Base-by-base conservation (phyloP, 257 asterid species). In the Nicotiana knightiana region DNA sequence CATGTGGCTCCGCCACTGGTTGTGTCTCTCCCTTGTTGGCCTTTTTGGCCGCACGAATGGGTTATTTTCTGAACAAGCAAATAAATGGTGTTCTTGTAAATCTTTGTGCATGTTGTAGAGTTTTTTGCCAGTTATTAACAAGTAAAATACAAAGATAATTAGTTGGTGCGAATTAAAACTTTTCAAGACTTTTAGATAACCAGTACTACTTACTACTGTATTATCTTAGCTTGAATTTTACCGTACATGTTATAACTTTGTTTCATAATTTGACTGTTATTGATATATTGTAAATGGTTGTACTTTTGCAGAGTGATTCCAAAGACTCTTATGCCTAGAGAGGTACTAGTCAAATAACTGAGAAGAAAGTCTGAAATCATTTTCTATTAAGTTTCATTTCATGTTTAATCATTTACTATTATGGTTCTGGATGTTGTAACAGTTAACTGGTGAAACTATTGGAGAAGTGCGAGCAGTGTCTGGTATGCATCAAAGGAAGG, bases 401-500 rank as follows among this genome's bases (percentile, higher is more conserved):
- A 6, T 48, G 37, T 73, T 6, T 73, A 48, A 15, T 13, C 53
- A 3, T 21, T 21, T 21, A 21, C 24, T 21, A 21, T 21, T 1
- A 55, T 67, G 55, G 6, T 18, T 0, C 65, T 62, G 57, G 46
- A 64, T 75, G 26, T 32, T 54, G 10, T 11, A 2, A 82, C 85
- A 95, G 99, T 86, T 95, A 80, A 93, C 97, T 0, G 99, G 99
- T 2, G 91, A 86, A 76, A 86, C 91, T 0, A 86, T 95, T 9
- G 99, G 99, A 55, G 99, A 95, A 87, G 91, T 93, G 5, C 86
- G 93, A 35, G 97, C 97, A 15, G 99, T 95, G 8, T 92, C 98
- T 1, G 96, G 87, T 86, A 95, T 95, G 99, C 98, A 95, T 85
- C 94, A 95, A 83, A 85, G 99, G 82, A 95, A 95, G 85, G 99